Base-by-base conservation (phyloP, 768 basidiomycete species). In the Suillus americanus region DNA sequence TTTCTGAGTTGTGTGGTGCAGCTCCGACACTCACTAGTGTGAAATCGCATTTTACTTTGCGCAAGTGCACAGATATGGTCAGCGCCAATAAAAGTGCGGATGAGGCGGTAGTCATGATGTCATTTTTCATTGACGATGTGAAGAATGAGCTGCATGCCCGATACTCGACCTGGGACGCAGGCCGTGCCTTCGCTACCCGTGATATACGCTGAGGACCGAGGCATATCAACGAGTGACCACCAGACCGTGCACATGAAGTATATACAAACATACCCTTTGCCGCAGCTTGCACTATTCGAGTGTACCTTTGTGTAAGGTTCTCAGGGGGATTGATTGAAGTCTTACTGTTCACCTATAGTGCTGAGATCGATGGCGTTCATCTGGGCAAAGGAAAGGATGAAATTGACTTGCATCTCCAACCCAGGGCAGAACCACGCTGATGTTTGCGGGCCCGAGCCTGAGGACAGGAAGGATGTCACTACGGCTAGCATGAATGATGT, bases 1-100 rank as follows among this genome's bases (percentile, higher is more conserved):
- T 53, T 10, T 64, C 64, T 5, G 62, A 65, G 16, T 46, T 53
- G 28, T 53, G 40, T 28, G 64, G 28, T 23, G 51, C 51, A 54
- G 50, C 61, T 25, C 63, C 64, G 41, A 64, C 45, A 9, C 64
- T 63, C 6, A 65, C 43, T 30, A 66, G 37, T 13, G 65, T 33
- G 30, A 30, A 30, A 30, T 30, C 30, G 33, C 59, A 25, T 66
- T 66, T 66, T n/a, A 59, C 63, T 18, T 16, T 3, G 30, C 65
- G 64, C 33, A 63, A 68, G 25, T 68, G 68, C 30, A 66, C 43
- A 6, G 46, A 33, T 18, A 68, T 53, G 35, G 25, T 33, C 33
- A 33, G 6, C 33, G 33, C 3, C 33, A 33, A 67, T 30, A 66
- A 43, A 35, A 45, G 16, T 13, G 16, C 60, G 25, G 67, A 67